These are phyloP conservation scores for Kazachstania sp. DNA, from an alignment of 1,139 yeast genomes.

Conservation along the genomic window DNA sequence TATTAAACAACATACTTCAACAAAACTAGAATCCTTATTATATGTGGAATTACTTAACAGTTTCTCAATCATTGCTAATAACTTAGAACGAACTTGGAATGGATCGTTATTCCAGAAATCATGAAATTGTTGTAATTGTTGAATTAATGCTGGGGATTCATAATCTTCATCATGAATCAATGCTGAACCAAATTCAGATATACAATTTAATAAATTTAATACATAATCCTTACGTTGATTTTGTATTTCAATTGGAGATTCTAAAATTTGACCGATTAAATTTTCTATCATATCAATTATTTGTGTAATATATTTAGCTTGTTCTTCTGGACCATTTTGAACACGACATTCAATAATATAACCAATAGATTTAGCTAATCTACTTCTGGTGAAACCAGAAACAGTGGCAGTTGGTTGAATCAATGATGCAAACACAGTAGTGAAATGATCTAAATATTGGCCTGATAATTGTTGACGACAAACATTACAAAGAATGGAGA, in stretches of 20 bases:
- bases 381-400: constrained; percentile 48
- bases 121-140: constrained; percentile 28
- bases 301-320: constrained; percentile 31
- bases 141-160: constrained; percentile 28
- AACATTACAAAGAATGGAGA: constrained; percentile 52
- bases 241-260: constrained; percentile 9
- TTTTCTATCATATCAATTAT: constrained; percentile 24
- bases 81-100: constrained; percentile 30
- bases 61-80: constrained; percentile 30
- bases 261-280: constrained; percentile 18
- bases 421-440: constrained; percentile 45
- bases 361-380: constrained; percentile 52
- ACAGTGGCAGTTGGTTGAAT: constrained; percentile 36
- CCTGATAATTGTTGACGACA: constrained; percentile 42
- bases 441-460: constrained; percentile 45
- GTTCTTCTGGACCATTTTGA: constrained; percentile 37
- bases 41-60: constrained; percentile 16
- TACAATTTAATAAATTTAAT: constrained; percentile 49
- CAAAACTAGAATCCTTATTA: constrained; percentile 20
- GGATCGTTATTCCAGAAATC: constrained; percentile 35
- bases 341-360: constrained; percentile 48
- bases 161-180: constrained; percentile 50
- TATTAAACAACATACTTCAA: constrained; percentile 28
- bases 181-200: constrained; percentile 63
- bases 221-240: constrained; percentile 32